Conservation (phyloP, 306 rosid genomes). For the Ceratonia siliqua region DNA sequence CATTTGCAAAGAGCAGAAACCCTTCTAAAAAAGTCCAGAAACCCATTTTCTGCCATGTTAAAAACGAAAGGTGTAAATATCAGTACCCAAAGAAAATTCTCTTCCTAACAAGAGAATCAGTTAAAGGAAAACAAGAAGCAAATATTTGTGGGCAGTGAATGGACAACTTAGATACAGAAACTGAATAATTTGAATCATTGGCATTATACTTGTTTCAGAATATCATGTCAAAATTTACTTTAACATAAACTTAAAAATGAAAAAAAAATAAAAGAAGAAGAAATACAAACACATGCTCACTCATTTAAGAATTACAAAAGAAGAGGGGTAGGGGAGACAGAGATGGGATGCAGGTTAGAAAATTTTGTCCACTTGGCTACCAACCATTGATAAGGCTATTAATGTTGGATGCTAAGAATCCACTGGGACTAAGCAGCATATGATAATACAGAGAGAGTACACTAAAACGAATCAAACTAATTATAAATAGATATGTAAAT, state of each 20-base stretch:
- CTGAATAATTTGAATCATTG: background rate
- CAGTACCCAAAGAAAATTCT: background rate
- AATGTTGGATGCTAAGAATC: background rate
- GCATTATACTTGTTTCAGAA: background rate
- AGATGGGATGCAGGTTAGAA: background rate
- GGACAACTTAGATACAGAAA: background rate
- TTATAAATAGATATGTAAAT: too few species aligned
- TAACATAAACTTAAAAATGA: too few species aligned
- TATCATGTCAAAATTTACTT: too few species aligned
- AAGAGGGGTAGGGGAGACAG: too few species aligned
- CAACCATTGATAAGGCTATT: background rate
- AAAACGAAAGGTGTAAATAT: conserved; percentile 17
- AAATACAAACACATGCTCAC: background rate
- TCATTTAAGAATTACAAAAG: background rate
- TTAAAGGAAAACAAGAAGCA: background rate
- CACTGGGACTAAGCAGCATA: background rate
- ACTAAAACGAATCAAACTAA: too few species aligned
- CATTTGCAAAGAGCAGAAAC: conserved; percentile 63
- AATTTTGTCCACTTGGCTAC: background rate
- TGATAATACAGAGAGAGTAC: too few species aligned
- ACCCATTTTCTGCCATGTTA: conserved; percentile 50
- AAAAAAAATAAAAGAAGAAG: background rate
- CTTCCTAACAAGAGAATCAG: conserved; percentile 8
- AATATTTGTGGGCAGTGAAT: background rate
- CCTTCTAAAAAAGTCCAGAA: conserved; percentile 73